phyloP scores from a whole-genome alignment of 2,329 filamentous ascomycete species.

The Leptographium procerum region DNA sequence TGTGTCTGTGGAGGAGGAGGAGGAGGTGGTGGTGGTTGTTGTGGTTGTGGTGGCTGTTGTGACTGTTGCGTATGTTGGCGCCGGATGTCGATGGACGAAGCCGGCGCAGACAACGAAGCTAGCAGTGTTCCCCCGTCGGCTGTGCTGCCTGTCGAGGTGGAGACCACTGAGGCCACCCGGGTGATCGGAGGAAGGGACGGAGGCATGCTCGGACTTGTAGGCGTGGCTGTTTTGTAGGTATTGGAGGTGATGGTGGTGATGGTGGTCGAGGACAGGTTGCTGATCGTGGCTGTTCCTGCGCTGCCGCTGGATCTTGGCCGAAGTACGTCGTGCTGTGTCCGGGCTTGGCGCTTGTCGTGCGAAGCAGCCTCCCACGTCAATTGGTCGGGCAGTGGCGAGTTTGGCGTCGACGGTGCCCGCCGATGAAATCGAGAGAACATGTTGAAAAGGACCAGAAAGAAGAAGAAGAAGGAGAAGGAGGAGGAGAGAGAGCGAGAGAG shows the following conservation, averaged over 20 bases:
- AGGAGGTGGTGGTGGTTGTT: not conserved
- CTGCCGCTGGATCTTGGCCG: conserved; percentile 8
- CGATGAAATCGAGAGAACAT: conserved; percentile 43
- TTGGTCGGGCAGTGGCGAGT: conserved; percentile 40
- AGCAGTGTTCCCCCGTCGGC: not conserved
- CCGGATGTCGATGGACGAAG: conserved; percentile 3
- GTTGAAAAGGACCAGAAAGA: not conserved
- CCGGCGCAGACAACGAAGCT: not conserved
- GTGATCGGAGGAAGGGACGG: conserved; percentile 40
- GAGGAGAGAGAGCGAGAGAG: not conserved
- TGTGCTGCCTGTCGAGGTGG: not conserved
- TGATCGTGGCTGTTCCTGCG: not conserved
- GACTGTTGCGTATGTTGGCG: not conserved
- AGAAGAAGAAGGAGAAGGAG: not conserved
- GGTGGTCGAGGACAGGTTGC: not conserved
- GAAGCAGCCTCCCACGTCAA: conserved; percentile 26
- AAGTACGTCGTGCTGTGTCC: not conserved
- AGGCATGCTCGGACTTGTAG: conserved; percentile 25
- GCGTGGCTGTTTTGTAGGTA: not conserved
- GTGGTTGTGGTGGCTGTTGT: not conserved
- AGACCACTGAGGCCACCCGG: conserved; percentile 22
- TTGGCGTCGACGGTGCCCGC: conserved; percentile 41
- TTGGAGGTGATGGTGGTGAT: not conserved
- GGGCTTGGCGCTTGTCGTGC: conserved; percentile 26
- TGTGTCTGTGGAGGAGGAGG: not conserved